Conservation (phyloP, 768 basidiomycete genomes). For the Mycena venus region DNA sequence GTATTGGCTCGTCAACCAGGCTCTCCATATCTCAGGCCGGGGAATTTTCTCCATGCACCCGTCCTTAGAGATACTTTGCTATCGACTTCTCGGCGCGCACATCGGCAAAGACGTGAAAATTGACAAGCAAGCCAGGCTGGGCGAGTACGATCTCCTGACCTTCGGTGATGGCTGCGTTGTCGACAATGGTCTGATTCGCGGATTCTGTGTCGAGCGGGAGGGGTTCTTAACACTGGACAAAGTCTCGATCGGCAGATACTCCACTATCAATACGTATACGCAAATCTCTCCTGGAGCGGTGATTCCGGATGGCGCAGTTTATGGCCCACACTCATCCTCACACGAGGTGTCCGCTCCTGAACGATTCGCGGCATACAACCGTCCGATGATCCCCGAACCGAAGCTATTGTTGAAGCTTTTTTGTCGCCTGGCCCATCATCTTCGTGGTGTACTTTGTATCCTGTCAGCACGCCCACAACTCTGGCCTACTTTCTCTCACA, state of each 20-base stretch:
- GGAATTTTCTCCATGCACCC: conserved; percentile 58
- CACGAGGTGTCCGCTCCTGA: conserved; percentile 52
- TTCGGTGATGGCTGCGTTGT: conserved; percentile 59
- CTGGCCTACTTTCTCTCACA: background rate
- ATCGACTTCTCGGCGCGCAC: conserved; percentile 58
- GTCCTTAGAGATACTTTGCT: conserved; percentile 53
- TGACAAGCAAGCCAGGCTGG: conserved; percentile 50
- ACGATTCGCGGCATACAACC: conserved; percentile 53
- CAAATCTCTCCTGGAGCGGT: conserved; percentile 55
- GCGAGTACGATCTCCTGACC: conserved; percentile 60
- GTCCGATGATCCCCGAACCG: conserved; percentile 50
- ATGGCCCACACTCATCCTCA: conserved; percentile 61
- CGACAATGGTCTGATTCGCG: conserved; percentile 54
- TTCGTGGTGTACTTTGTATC: conserved; percentile 48
- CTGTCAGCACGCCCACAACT: conserved; percentile 38
- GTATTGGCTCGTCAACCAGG: conserved; percentile 25
- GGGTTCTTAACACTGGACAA: conserved; percentile 57
- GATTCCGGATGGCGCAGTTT: conserved; percentile 53
- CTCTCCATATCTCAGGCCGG: conserved; percentile 46
- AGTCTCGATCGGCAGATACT: conserved; percentile 52
- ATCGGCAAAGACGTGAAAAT: conserved; percentile 58
- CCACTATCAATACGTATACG: conserved; percentile 58
- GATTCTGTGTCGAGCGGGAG: conserved; percentile 61
- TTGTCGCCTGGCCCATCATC: conserved; percentile 58
- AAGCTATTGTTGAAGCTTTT: conserved; percentile 46